These are phyloP conservation scores for Staphylotrichum longicolle DNA, from an alignment of 495 filamentous ascomycete species.

Conservation along the genomic window DNA sequence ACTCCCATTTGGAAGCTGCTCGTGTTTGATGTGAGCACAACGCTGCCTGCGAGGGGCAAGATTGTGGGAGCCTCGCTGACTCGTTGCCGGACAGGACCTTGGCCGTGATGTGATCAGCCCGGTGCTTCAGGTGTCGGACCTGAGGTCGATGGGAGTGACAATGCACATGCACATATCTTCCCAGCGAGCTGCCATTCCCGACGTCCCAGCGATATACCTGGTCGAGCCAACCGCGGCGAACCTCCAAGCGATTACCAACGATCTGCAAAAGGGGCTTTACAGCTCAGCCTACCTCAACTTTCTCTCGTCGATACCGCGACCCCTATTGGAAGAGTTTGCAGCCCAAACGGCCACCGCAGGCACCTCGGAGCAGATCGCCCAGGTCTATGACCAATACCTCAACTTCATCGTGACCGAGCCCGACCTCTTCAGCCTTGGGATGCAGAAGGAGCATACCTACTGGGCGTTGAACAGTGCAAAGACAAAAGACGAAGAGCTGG, in stretches of 20 bases:
- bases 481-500: slow-evolving; percentile 85
- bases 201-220: slow-evolving; percentile 94
- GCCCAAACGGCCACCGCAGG: slow-evolving; percentile 77
- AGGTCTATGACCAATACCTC: slow-evolving; percentile 95
- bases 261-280: slow-evolving; percentile 84
- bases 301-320: slow-evolving; percentile 87
- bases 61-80: slow-evolving; percentile 8
- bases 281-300: slow-evolving; percentile 97
- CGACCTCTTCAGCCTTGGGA: slow-evolving; percentile 88
- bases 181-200: slow-evolving; percentile 84
- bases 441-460: slow-evolving; percentile 82
- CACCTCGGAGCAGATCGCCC: slow-evolving; percentile 82
- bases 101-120: slow-evolving; percentile 79
- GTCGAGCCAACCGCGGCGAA: slow-evolving; percentile 84
- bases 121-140: slow-evolving; percentile 87
- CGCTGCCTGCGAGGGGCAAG: not conserved
- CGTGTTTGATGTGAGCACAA: slow-evolving; percentile 33
- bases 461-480: slow-evolving; percentile 91
- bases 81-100: slow-evolving; percentile 47
- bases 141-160: slow-evolving; percentile 89
- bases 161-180: slow-evolving; percentile 94
- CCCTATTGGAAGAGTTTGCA: slow-evolving; percentile 94
- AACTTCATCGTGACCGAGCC: slow-evolving; percentile 97
- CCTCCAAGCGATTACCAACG: slow-evolving; percentile 76
- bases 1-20: slow-evolving; percentile 63